Percentiles rank a stretch among this genome's conserved stretches.
Conservation (phyloP, 306 rosid species). For the Citrullus mucosospermus region DNA sequence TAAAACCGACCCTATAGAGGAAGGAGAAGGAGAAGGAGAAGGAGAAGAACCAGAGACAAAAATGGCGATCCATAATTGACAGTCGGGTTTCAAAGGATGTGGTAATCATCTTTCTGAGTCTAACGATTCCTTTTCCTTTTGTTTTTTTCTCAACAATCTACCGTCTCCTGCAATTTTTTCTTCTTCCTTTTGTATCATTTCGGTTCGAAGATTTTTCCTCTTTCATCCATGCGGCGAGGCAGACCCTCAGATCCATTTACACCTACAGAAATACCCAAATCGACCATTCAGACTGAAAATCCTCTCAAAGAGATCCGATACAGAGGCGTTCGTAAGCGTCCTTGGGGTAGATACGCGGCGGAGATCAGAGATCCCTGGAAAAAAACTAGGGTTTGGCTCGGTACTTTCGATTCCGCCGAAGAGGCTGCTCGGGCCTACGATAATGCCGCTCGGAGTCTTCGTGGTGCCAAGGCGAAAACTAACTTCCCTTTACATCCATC, state of each 20-base stretch:
- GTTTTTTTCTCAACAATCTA: constrained; percentile 9
- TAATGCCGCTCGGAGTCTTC: constrained; percentile 54
- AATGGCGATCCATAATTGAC: constrained; percentile 16
- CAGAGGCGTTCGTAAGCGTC: constrained; percentile 83
- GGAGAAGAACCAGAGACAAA: background rate
- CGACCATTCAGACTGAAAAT: constrained; percentile 6
- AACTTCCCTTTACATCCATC: constrained; percentile 34
- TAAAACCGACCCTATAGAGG: background rate
- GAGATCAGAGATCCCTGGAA: constrained; percentile 90
- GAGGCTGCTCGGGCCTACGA: constrained; percentile 85
- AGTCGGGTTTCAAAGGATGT: constrained; percentile 15
- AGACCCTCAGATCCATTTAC: constrained; percentile 29
- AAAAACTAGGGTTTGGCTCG: constrained; percentile 80
- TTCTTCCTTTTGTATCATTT: background rate
- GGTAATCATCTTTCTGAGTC: constrained; percentile 4
- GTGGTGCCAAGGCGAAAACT: constrained; percentile 71
- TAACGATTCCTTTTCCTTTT: background rate
- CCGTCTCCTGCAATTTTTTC: constrained; percentile 14
- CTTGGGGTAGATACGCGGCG: constrained; percentile 89
- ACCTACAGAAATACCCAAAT: background rate
- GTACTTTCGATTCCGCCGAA: constrained; percentile 72
- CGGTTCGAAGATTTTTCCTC: background rate
- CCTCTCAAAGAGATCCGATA: constrained; percentile 35
- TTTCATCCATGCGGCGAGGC: constrained; percentile 56
- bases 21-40: background rate